Percentiles rank a stretch among this genome's conserved stretches.
Conservation (phyloP, 1,284 basidiomycete genomes). For the Caloboletus firmus region DNA sequence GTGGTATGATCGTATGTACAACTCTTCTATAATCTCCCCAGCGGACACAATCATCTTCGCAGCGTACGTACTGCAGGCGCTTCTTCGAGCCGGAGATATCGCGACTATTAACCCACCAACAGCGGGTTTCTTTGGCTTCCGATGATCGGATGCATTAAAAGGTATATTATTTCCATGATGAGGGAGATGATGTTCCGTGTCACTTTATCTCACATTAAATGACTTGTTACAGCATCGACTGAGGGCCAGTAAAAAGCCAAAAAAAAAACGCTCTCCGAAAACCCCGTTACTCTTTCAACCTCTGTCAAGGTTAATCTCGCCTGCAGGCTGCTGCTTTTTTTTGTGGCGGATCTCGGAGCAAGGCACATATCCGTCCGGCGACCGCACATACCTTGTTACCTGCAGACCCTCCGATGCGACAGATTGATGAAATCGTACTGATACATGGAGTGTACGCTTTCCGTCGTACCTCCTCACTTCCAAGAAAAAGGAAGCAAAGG, state of each 20-base stretch:
- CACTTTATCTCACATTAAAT: slow-evolving; percentile 25
- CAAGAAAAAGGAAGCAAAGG: slow-evolving; percentile 5
- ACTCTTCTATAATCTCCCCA: slow-evolving; percentile 7
- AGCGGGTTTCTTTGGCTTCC: slow-evolving; percentile 17
- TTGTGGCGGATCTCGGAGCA: slow-evolving; percentile 18
- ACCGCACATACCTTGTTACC: neutral
- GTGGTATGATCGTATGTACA: slow-evolving; percentile 9
- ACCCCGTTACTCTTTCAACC: slow-evolving; percentile 13
- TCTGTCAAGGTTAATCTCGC: slow-evolving; percentile 31
- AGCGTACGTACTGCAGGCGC: slow-evolving; percentile 17
- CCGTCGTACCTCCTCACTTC: neutral
- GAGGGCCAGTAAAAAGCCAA: slow-evolving; percentile 4
- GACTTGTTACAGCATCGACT: slow-evolving; percentile 23
- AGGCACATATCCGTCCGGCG: neutral
- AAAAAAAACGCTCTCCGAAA: slow-evolving; percentile 12
- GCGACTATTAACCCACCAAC: slow-evolving; percentile 11
- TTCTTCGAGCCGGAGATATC: slow-evolving; percentile 15
- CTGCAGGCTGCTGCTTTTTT: slow-evolving; percentile 2
- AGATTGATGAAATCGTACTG: neutral
- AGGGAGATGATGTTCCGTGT: slow-evolving; percentile 6
- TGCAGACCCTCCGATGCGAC: neutral
- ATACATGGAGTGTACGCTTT: neutral
- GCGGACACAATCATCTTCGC: slow-evolving; percentile 18
- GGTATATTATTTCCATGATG: slow-evolving; percentile 20
- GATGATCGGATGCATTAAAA: slow-evolving; percentile 23